A percentile compares a stretch with the other conserved stretches of the same genome.
phyloP scores from a whole-genome alignment of 768 basidiomycete species.

The Chlorophyllum brunneum region DNA sequence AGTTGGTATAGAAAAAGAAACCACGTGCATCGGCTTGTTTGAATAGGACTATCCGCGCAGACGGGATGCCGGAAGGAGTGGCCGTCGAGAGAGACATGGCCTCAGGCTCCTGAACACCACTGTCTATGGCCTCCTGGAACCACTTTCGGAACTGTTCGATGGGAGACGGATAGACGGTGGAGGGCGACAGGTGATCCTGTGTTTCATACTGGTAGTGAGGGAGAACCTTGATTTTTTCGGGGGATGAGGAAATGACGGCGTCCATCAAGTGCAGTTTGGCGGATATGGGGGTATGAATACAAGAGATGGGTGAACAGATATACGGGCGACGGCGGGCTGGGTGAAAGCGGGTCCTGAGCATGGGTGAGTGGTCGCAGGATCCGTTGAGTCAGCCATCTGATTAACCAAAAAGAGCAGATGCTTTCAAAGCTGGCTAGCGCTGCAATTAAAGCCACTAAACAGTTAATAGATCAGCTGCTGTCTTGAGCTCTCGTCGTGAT shows the following conservation, averaged over 20 bases:
- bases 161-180: slow-evolving; percentile 61
- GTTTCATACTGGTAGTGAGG: slow-evolving; percentile 76
- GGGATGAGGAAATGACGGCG: slow-evolving; percentile 38
- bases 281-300: not conserved
- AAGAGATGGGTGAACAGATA: not conserved
- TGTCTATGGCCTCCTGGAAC: slow-evolving; percentile 66
- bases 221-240: slow-evolving; percentile 61
- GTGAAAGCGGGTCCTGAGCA: not conserved
- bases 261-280: slow-evolving; percentile 25
- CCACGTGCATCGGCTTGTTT: slow-evolving; percentile 86
- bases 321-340: not conserved
- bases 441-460: no score
- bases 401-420: not conserved
- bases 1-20: slow-evolving; percentile 97
- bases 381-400: slow-evolving; percentile 10
- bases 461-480: no score
- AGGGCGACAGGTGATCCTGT: slow-evolving; percentile 56
- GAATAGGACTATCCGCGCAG: slow-evolving; percentile 85
- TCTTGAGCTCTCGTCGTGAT: no score
- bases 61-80: slow-evolving; percentile 71
- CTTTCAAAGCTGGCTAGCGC: not conserved
- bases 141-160: slow-evolving; percentile 83
- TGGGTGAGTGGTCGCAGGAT: not conserved
- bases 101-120: slow-evolving; percentile 78
- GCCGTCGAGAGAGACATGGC: slow-evolving; percentile 81